These are phyloP conservation scores for Ascoidea asiatica DNA, from an alignment of 805 yeast genomes.

Conservation along the genomic window DNA sequence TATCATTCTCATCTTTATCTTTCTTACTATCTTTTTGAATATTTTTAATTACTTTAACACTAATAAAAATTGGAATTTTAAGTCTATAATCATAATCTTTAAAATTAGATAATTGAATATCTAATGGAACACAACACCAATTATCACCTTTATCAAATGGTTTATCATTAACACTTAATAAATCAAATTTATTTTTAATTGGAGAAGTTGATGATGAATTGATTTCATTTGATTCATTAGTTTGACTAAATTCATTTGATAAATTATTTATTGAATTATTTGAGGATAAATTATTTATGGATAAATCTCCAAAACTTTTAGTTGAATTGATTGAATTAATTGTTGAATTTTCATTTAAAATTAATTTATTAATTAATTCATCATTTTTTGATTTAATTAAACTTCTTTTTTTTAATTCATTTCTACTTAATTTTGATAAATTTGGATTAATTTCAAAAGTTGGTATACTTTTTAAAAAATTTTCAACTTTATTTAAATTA, in stretches of 20 bases:
- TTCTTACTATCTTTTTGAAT: background rate
- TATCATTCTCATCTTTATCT: background rate
- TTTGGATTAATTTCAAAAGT: background rate
- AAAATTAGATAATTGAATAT: background rate
- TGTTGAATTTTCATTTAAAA: background rate
- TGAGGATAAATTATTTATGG: background rate
- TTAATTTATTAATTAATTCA: background rate
- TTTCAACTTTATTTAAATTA: background rate
- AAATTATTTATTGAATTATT: background rate
- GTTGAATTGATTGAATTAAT: background rate
- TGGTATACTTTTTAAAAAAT: background rate
- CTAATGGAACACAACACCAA: background rate
- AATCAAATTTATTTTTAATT: background rate
- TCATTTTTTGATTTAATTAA: too few species aligned
- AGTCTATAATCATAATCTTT: too few species aligned
- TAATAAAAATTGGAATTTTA: background rate
- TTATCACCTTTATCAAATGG: background rate
- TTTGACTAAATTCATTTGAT: background rate
- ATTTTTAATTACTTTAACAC: background rate
- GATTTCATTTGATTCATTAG: too few species aligned
- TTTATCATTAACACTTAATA: too few species aligned
- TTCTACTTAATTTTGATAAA: background rate
- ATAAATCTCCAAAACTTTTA: too few species aligned
- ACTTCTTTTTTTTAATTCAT: background rate
- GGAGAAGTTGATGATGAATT: background rate